phyloP scores from a whole-genome alignment of 2,329 filamentous ascomycete genomes.

The Calonectria crousiana region DNA sequence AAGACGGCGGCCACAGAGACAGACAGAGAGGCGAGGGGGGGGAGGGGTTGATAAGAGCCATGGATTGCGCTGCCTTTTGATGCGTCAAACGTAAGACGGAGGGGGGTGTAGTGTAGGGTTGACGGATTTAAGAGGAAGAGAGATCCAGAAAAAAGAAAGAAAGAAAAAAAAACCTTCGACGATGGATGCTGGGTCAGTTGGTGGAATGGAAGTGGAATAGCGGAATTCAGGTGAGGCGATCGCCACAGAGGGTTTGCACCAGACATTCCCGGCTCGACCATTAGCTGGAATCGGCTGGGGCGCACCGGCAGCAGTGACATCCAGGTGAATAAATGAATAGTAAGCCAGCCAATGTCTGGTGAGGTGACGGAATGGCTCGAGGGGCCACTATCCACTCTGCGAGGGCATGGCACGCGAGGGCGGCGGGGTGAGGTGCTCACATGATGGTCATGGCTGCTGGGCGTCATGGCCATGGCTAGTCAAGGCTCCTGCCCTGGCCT shows the following conservation, averaged over 20 bases:
- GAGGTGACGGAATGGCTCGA: conserved; percentile 34
- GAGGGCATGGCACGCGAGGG: conserved; percentile 17
- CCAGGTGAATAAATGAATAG: neutral
- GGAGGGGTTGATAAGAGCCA: conserved; percentile 5
- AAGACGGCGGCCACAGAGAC: neutral
- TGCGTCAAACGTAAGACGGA: neutral
- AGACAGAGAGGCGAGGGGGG: neutral
- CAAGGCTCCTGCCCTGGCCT: neutral
- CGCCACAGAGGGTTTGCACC: neutral
- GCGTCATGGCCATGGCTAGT: conserved; percentile 29
- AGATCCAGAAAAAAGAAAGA: neutral
- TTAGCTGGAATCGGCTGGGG: neutral
- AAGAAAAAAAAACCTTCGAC: neutral
- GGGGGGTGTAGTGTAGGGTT: neutral
- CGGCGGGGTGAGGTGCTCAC: conserved; percentile 29
- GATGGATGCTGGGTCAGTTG: neutral
- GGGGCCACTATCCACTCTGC: conserved; percentile 5
- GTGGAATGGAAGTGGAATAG: conserved; percentile 6
- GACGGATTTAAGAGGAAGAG: neutral
- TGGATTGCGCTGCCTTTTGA: conserved; percentile 7
- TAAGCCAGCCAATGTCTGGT: neutral
- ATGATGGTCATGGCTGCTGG: conserved; percentile 40
- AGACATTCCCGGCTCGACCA: neutral
- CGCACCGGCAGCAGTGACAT: neutral
- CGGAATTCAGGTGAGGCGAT: conserved; percentile 1